phyloP scores from a whole-genome alignment of 495 filamentous ascomycete species.

The Cercophora samala region DNA sequence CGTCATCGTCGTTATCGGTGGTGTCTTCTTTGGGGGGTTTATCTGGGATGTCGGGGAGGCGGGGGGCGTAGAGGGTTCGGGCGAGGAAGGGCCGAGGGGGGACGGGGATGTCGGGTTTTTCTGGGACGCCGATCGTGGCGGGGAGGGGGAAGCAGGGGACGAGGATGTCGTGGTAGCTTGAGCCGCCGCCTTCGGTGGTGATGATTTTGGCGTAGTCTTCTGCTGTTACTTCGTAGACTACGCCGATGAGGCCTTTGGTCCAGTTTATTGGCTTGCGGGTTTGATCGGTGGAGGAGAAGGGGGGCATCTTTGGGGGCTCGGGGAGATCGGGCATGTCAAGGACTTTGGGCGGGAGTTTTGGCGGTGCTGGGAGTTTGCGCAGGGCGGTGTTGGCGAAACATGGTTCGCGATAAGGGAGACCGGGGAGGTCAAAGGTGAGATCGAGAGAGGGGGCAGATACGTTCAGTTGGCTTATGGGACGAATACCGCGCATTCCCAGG shows the following conservation, averaged over 20 bases:
- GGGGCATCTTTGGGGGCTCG: slow-evolving; percentile 13
- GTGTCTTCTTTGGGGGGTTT: slow-evolving; percentile 12
- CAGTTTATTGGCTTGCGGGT: slow-evolving; percentile 52
- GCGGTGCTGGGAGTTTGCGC: slow-evolving; percentile 43
- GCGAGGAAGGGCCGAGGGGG: slow-evolving; percentile 45
- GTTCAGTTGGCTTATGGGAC: slow-evolving; percentile 70
- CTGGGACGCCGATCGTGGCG: slow-evolving; percentile 38
- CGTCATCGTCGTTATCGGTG: slow-evolving; percentile 23
- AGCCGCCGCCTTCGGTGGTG: slow-evolving; percentile 82
- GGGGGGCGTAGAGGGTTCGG: slow-evolving; percentile 44
- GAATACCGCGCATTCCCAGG: slow-evolving; percentile 68
- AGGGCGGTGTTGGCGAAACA: slow-evolving; percentile 81
- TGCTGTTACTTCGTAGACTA: slow-evolving; percentile 88
- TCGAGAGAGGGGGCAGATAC: slow-evolving; percentile 74
- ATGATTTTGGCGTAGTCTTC: slow-evolving; percentile 82
- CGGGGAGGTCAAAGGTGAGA: slow-evolving; percentile 81
- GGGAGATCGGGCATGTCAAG: slow-evolving; percentile 30
- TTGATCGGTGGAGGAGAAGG: slow-evolving; percentile 24
- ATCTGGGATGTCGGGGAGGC: slow-evolving; percentile 28
- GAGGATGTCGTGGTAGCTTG: slow-evolving; percentile 75
- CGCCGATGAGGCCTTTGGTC: slow-evolving; percentile 79
- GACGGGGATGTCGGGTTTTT: slow-evolving; percentile 39
- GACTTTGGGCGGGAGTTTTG: slow-evolving; percentile 25
- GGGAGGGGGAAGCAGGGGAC: slow-evolving; percentile 71
- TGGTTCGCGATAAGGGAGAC: slow-evolving; percentile 82